Conservation (phyloP, 352 stramenopile species). For the Phytophthora foliorum region DNA sequence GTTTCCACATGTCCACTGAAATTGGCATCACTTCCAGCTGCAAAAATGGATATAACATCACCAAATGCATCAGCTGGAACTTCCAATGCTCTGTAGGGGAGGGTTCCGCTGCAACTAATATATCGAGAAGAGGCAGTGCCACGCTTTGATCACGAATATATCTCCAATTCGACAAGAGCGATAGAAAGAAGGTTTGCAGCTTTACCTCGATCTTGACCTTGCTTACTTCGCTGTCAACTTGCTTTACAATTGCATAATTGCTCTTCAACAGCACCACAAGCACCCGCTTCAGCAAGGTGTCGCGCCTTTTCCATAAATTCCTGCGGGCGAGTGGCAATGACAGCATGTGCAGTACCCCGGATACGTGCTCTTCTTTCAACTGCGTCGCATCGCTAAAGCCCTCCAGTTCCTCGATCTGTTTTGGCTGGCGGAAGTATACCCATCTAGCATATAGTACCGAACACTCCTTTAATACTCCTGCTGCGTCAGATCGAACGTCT, state of each 20-base stretch:
- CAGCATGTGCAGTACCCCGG: slow-evolving; percentile 50
- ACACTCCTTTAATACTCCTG: slow-evolving; percentile 59
- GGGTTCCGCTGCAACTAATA: slow-evolving; percentile 53
- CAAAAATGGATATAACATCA: slow-evolving; percentile 71
- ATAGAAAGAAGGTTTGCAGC: slow-evolving; percentile 64
- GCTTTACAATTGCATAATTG: slow-evolving; percentile 59
- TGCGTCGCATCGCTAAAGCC: slow-evolving; percentile 33
- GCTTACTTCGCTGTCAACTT: slow-evolving; percentile 59
- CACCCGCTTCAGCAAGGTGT: slow-evolving; percentile 46
- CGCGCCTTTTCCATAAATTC: slow-evolving; percentile 61
- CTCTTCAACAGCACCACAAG: slow-evolving; percentile 58
- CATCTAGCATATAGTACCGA: slow-evolving; percentile 65
- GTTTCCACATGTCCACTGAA: slow-evolving; percentile 52
- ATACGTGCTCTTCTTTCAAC: slow-evolving; percentile 55
- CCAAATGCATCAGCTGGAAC: slow-evolving; percentile 80
- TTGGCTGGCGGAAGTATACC: slow-evolving; percentile 53
- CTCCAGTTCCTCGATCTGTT: slow-evolving; percentile 61
- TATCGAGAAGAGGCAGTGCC: slow-evolving; percentile 35
- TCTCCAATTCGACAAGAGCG: slow-evolving; percentile 61
- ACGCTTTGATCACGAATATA: slow-evolving; percentile 42
- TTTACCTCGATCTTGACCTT: slow-evolving; percentile 69
- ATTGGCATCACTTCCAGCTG: slow-evolving; percentile 55
- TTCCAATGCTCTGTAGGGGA: slow-evolving; percentile 70
- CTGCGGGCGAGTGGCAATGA: slow-evolving; percentile 47
- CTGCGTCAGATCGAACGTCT: slow-evolving; percentile 51